Evolutionary conservation across 305 asterid genomes (phyloP), one percentile per base, ranked within the genome.

Genomic region (Withania somnifera): DNA sequence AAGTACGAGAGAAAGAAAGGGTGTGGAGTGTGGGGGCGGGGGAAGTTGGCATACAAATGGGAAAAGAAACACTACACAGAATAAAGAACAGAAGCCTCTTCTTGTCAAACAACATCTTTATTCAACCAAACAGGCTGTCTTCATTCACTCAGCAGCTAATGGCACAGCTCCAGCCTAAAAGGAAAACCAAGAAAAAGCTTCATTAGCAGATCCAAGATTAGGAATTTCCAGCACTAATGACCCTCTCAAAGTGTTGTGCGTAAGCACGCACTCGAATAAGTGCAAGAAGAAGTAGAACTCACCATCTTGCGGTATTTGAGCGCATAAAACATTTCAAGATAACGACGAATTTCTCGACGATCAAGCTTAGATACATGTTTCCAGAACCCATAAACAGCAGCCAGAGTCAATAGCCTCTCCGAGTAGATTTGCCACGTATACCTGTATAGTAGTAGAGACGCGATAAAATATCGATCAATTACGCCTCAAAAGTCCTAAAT

Each of bases 311-410:
- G 85, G 53, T 86, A 86, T 19, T 86, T 81, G 71, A 84, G 85
- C 38, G 87, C 88, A 2, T 66, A 73, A 79, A 86, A 84, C 87
- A 86, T 86, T 84, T 86, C 88, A 32, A 86, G 85, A 47, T 86
- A 86, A 7, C 88, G 87, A 50, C 87, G 82, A 24, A 77, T 86
- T 77, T 86, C 84, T 47, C 81, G 87, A 51, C 85, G 88, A 67
- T 86, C 88, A 36, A 83, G 85, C 85, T 84, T 86, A 13, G 86
- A 83, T 19, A 86, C 83, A 7, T 86, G 80, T 68, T 86, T 86
- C 88, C 88, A 86, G 83, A 86, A 86, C 4, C 88, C 88, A 17
- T 86, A 86, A 24, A 86, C 87, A 36, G 85, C 85, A 30, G 87
- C 85, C 78, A 86, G 51, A 0, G 86, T 86, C 85, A 84, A 77